Evolutionary conservation across 2,329 filamentous ascomycete species (phyloP).

Genomic region (Phaeomoniella chlamydospora): DNA sequence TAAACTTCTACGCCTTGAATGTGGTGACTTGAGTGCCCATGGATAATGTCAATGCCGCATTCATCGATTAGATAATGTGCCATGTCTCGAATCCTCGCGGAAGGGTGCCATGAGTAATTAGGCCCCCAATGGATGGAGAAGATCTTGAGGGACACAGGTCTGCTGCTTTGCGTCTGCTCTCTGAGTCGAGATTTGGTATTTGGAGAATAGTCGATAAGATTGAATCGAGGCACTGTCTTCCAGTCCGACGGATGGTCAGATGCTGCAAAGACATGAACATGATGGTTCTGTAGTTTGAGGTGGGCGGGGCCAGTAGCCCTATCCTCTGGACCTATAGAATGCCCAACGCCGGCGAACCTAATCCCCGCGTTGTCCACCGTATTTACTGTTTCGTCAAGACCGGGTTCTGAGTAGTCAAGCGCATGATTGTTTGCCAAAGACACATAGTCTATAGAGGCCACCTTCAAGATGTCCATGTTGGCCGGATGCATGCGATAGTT

Average conservation of each 20-base stretch:
- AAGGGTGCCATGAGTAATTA: slow-evolving; percentile 22
- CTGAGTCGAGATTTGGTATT: slow-evolving; percentile 12
- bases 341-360: slow-evolving; percentile 17
- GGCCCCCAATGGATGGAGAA: slow-evolving; percentile 27
- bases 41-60: slow-evolving; percentile 25
- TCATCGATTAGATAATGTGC: slow-evolving; percentile 26
- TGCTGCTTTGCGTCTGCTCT: slow-evolving; percentile 6
- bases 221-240: slow-evolving; percentile 17
- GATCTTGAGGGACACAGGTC: slow-evolving; percentile 16
- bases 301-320: slow-evolving; percentile 16
- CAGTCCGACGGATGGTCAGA: slow-evolving; percentile 22
- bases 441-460: slow-evolving; percentile 18
- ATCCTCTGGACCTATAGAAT: slow-evolving; percentile 9
- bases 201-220: slow-evolving; percentile 20
- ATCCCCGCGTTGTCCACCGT: slow-evolving; percentile 14
- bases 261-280: slow-evolving; percentile 20
- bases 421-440: slow-evolving; percentile 25
- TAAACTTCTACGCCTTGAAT: slow-evolving; percentile 24
- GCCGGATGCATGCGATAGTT: slow-evolving; percentile 25
- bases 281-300: slow-evolving; percentile 9
- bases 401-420: slow-evolving; percentile 19
- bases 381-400: slow-evolving; percentile 19
- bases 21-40: slow-evolving; percentile 26
- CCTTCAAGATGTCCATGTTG: slow-evolving; percentile 17
- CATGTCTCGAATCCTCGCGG: slow-evolving; percentile 15